Conservation (phyloP, 1,284 basidiomycete genomes). For the Fomitopsis palustris region DNA sequence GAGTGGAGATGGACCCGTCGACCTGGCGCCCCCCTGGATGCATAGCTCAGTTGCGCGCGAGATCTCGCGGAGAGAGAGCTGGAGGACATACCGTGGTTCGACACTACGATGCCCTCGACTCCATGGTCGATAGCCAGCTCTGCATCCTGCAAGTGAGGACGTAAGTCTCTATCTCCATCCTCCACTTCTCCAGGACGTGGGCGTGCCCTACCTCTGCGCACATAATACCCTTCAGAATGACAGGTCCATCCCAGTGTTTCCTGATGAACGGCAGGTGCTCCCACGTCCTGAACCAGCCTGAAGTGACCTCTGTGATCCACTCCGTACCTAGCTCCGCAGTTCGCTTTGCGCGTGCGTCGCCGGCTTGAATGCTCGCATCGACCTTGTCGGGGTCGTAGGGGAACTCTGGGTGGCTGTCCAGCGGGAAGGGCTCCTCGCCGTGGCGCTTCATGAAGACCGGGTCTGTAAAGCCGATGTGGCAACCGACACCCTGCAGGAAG, state of each 20-base stretch:
- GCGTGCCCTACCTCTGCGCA: slow-evolving; percentile 15
- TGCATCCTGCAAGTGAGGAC: slow-evolving; percentile 49
- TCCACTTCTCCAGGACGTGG: neutral
- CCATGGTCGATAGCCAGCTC: slow-evolving; percentile 63
- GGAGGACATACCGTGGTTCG: slow-evolving; percentile 63
- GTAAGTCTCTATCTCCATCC: neutral
- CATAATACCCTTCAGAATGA: slow-evolving; percentile 72
- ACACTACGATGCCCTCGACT: slow-evolving; percentile 75
- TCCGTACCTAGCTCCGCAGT: slow-evolving; percentile 43
- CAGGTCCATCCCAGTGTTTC: slow-evolving; percentile 66
- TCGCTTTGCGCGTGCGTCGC: slow-evolving; percentile 42
- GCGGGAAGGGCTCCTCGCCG: slow-evolving; percentile 37
- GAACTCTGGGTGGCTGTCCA: slow-evolving; percentile 43
- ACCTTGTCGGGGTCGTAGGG: slow-evolving; percentile 52
- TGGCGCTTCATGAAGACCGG: slow-evolving; percentile 64
- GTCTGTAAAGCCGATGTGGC: slow-evolving; percentile 59
- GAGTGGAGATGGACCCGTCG: slow-evolving; percentile 72
- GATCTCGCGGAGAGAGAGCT: neutral
- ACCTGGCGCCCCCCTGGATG: slow-evolving; percentile 70
- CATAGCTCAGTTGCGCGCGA: neutral
- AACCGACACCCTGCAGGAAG: slow-evolving; percentile 56
- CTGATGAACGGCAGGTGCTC: slow-evolving; percentile 60
- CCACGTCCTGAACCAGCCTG: slow-evolving; percentile 60
- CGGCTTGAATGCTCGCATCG: slow-evolving; percentile 35
- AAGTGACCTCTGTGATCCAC: slow-evolving; percentile 57